phyloP scores from a whole-genome alignment of 768 basidiomycete species.

The Pleurotus pulmonarius region DNA sequence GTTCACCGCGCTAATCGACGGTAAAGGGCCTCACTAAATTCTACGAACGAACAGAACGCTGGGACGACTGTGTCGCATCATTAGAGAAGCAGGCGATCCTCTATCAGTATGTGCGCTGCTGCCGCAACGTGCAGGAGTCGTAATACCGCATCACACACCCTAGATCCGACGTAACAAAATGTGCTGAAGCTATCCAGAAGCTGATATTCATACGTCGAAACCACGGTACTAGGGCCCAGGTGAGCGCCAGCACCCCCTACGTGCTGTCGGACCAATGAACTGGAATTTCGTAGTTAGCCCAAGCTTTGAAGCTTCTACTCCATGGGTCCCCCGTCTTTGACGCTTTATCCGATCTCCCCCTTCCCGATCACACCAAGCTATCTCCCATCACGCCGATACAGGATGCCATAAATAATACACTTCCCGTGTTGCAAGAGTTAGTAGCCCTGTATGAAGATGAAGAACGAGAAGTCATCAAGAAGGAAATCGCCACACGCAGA shows the following conservation, averaged over 20 bases:
- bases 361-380: constrained; percentile 76
- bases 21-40: constrained; percentile 69
- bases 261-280: background rate
- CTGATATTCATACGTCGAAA: constrained; percentile 59
- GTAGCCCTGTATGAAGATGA: constrained; percentile 57
- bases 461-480: constrained; percentile 54
- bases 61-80: constrained; percentile 52
- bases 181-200: constrained; percentile 79
- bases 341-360: constrained; percentile 62
- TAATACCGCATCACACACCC: too few relatives aligned
- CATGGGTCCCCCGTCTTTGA: constrained; percentile 66
- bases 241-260: constrained; percentile 20
- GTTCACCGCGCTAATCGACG: constrained; percentile 2
- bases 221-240: constrained; percentile 60
- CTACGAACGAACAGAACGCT: constrained; percentile 61
- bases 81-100: constrained; percentile 56
- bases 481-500: constrained; percentile 74
- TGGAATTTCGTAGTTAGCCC: constrained; percentile 48
- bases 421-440: constrained; percentile 73
- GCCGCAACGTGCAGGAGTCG: too few relatives aligned
- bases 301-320: constrained; percentile 65
- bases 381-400: constrained; percentile 57
- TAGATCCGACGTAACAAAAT: constrained; percentile 75
- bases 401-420: constrained; percentile 60
- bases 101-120: constrained; percentile 29